Evolutionary conservation across 2,329 filamentous ascomycete genomes (phyloP).

Genomic region (Dendryphion nanum): DNA sequence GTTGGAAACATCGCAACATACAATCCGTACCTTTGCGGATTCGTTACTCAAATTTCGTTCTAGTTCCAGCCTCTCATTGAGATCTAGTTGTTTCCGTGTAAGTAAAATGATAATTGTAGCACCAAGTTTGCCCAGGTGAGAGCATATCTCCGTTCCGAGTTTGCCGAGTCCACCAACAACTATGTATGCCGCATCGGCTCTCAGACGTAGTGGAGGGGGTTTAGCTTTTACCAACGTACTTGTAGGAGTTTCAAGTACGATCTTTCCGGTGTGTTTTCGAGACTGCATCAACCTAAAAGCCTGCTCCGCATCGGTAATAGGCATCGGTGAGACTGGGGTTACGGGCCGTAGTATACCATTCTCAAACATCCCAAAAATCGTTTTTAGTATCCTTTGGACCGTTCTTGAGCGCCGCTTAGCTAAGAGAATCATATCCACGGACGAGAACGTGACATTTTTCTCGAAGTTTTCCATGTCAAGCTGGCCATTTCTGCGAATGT

Average conservation of each 20-base stretch:
- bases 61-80: too few relatives aligned
- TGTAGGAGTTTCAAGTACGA: not conserved
- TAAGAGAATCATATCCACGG: not conserved
- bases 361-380: not conserved
- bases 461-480: not conserved
- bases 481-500: not conserved
- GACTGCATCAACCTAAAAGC: not conserved
- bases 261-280: not conserved
- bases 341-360: not conserved
- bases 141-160: slow-evolving; percentile 10
- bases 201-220: not conserved
- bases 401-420: not conserved
- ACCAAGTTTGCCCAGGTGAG: not conserved
- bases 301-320: not conserved
- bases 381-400: not conserved
- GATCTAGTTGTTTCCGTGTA: not conserved
- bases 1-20: not conserved
- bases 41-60: not conserved
- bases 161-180: slow-evolving; percentile 18
- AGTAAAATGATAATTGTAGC: not conserved
- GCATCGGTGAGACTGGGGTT: not conserved
- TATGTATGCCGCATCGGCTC: slow-evolving; percentile 16
- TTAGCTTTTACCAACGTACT: not conserved
- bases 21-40: not conserved
- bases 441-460: not conserved